Conservation (phyloP, 768 basidiomycete species). For the Neoboletus subvelutipes region DNA sequence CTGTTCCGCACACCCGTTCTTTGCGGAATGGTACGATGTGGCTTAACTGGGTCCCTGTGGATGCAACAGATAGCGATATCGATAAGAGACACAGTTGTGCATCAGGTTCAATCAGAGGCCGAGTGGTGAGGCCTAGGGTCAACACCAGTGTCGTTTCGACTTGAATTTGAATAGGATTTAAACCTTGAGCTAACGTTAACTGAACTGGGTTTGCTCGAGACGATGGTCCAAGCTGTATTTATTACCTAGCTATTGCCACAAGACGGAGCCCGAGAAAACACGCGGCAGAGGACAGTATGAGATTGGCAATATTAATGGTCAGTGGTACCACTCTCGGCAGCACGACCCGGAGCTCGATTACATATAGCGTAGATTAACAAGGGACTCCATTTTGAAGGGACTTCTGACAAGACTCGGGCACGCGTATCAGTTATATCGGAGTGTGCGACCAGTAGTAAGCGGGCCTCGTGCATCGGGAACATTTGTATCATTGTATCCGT, state of each 20-base stretch:
- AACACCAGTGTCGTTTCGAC: not conserved
- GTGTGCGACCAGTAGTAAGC: not conserved
- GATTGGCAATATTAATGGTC: not conserved
- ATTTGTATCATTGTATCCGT: slow-evolving; percentile 19
- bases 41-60: not conserved
- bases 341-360: slow-evolving; percentile 10
- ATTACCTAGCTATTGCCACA: not conserved
- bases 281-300: not conserved
- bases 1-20: not conserved
- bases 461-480: slow-evolving; percentile 19
- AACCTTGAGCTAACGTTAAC: slow-evolving; percentile 13
- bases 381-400: slow-evolving; percentile 16
- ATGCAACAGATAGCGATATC: not conserved
- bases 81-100: slow-evolving; percentile 4
- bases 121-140: not conserved
- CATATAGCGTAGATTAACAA: slow-evolving; percentile 21
- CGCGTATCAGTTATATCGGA: slow-evolving; percentile 21
- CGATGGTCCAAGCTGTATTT: not conserved
- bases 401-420: slow-evolving; percentile 25
- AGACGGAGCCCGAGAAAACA: not conserved
- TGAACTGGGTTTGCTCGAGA: not conserved
- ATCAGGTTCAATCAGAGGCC: slow-evolving; percentile 4
- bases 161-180: not conserved
- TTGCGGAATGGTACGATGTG: not conserved
- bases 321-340: not conserved